phyloP scores from a whole-genome alignment of 163 green algal species.

The Scenedesmus sp. region DNA sequence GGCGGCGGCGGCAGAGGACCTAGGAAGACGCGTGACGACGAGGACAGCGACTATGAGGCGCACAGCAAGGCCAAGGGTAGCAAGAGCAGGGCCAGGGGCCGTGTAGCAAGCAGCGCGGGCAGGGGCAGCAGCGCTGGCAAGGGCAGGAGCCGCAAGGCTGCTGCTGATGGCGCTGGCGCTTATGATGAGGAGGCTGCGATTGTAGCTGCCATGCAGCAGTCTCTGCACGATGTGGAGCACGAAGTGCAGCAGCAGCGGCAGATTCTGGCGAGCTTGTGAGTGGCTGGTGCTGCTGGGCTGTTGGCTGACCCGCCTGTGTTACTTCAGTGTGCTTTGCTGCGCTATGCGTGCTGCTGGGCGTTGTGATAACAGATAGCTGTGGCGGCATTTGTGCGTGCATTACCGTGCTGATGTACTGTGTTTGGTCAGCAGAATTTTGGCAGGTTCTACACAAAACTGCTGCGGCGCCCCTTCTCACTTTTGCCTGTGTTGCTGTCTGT shows the following conservation, averaged over 20 bases:
- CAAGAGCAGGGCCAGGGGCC: neutral
- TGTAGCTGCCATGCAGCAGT: constrained; percentile 38
- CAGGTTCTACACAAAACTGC: too few relatives aligned
- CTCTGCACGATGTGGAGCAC: neutral
- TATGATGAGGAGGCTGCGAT: neutral
- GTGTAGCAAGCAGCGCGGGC: neutral
- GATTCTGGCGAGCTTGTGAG: neutral
- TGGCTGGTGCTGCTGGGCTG: neutral
- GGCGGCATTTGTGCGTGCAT: neutral
- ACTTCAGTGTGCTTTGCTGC: neutral
- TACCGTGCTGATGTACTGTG: neutral
- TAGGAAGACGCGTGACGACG: neutral
- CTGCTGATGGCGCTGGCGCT: neutral
- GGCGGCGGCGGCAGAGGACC: neutral
- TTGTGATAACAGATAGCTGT: neutral
- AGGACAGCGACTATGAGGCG: neutral
- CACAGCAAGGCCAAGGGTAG: neutral
- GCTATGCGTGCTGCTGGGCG: neutral
- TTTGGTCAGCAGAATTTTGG: neutral
- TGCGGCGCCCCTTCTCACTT: neutral
- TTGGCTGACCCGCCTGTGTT: neutral
- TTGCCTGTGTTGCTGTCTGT: neutral
- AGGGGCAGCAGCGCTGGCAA: neutral
- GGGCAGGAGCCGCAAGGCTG: neutral
- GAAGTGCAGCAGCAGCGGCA: constrained; percentile 49